Base-by-base conservation (phyloP, 257 asterid species). In the Solanum medicagineum region DNA sequence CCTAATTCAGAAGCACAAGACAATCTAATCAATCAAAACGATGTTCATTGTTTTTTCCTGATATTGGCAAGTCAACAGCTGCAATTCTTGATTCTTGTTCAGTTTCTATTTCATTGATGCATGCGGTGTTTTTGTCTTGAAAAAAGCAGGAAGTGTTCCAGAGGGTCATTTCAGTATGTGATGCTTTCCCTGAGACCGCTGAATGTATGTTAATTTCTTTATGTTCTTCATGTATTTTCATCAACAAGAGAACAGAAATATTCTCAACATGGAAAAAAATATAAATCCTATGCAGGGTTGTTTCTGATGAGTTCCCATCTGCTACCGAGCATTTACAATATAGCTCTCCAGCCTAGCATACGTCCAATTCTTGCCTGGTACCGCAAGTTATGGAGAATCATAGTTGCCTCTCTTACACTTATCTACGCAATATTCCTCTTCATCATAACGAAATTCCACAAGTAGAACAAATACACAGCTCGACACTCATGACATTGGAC, bases 181-280 rank as follows among this genome's bases (percentile, higher is more conserved):
- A 94, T 81, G 92, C 92, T 81, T 95, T 92, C 88, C 98, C 96
- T 8, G 90, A 87, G n/a, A 91, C 93, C 8, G 88, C 95, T 45
- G 93, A 94, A 86, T 63, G 98, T 95, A 90, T 0, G 94, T 85
- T 20, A n/a, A 81, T 70, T 77, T 53, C 26, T 77, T 77, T 47
- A 22, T 36, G 29, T 36, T 69, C 56, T 80, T 53, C 29, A 79
- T 53, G 53, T 79, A 36, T 20, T 53, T 53, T 26, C 82, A 77
- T 7, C 63, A 53, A 79, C 17, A 26, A 79, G 60, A 53, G 65
- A 79, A 79, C 9, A 0, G 44, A 53, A 15, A 79, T 2, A 75
- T 53, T 79, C 83, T 53, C 65, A 79, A 79, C 2, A 5, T 0
- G 65, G 4, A 26, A 77, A 74, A 71, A 65, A 80, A 49, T 55